Conservation (phyloP, 1,139 yeast species). For the Candida buenavistaensis region DNA sequence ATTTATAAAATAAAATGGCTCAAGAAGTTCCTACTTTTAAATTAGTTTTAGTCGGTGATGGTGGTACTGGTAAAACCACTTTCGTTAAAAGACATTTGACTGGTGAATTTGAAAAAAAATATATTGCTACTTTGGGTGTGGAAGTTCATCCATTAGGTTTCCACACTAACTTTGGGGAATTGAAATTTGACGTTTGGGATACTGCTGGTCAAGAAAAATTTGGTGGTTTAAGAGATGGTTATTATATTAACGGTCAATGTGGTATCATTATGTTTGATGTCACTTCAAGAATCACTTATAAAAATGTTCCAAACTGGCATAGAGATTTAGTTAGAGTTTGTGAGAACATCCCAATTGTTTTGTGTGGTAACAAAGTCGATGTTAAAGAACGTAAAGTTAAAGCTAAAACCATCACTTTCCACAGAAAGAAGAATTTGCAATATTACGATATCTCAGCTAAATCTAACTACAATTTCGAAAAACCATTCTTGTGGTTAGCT, state of each 20-base stretch:
- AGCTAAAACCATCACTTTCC: slow-evolving; percentile 99
- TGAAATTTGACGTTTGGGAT: slow-evolving; percentile 99
- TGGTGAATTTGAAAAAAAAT: slow-evolving; percentile 99
- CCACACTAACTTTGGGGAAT: slow-evolving; percentile 98
- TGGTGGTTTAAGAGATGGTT: slow-evolving; percentile 99
- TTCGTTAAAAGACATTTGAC: slow-evolving; percentile 99
- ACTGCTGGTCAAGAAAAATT: slow-evolving; percentile 99
- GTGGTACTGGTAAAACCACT: slow-evolving; percentile 99
- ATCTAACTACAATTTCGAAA: slow-evolving; percentile 99
- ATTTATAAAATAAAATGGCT: slow-evolving; percentile 42
- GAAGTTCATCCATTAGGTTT: slow-evolving; percentile 98
- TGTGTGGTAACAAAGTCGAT: slow-evolving; percentile 99
- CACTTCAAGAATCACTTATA: slow-evolving; percentile 98
- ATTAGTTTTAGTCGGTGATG: slow-evolving; percentile 98
- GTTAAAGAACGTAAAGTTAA: slow-evolving; percentile 99
- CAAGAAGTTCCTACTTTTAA: slow-evolving; percentile 96
- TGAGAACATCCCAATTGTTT: slow-evolving; percentile 98
- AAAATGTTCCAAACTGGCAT: slow-evolving; percentile 99
- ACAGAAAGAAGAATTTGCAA: slow-evolving; percentile 99
- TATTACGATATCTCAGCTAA: slow-evolving; percentile 99
- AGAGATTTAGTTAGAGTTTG: slow-evolving; percentile 98
- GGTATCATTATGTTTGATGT: slow-evolving; percentile 99
- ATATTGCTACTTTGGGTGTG: slow-evolving; percentile 98
- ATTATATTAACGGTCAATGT: slow-evolving; percentile 99
- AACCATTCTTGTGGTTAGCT: slow-evolving; percentile 99